These are phyloP conservation scores for Mucor mucedo DNA, from an alignment of 371 early-diverging fungal species.

Conservation along the genomic window DNA sequence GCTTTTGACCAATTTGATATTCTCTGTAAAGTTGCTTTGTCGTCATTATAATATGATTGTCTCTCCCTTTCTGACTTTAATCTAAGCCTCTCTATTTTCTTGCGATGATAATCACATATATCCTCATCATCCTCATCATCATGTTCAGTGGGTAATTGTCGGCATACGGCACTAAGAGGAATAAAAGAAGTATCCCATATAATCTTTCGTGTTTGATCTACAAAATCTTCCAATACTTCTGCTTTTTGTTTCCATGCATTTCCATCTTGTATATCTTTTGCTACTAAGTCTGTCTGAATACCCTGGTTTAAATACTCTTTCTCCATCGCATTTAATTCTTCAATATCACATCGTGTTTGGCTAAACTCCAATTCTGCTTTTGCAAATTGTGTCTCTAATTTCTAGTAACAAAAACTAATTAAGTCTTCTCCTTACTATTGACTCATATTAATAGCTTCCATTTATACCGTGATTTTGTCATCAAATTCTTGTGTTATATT, in stretches of 20 bases:
- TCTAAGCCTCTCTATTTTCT: slow-evolving; percentile 9
- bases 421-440: not conserved
- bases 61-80: slow-evolving; percentile 1
- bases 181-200: slow-evolving; percentile 25
- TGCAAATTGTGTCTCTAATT: slow-evolving; percentile 18
- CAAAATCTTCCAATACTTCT: slow-evolving; percentile 4
- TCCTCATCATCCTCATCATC: slow-evolving; percentile 5
- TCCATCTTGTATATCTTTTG: slow-evolving; percentile 6
- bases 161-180: slow-evolving; percentile 12
- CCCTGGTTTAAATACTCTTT: slow-evolving; percentile 22
- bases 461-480: slow-evolving; percentile 10
- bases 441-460: not conserved
- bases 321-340: slow-evolving; percentile 17
- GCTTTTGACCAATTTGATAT: slow-evolving; percentile 17
- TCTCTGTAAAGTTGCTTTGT: slow-evolving; percentile 18
- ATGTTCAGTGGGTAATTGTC: slow-evolving; percentile 18
- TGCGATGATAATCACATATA: slow-evolving; percentile 22
- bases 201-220: slow-evolving; percentile 13
- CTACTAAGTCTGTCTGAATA: slow-evolving; percentile 16
- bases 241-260: slow-evolving; percentile 1
- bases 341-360: slow-evolving; percentile 20
- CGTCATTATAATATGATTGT: slow-evolving; percentile 2
- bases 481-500: slow-evolving; percentile 18
- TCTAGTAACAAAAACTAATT: not conserved
- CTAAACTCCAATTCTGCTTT: slow-evolving; percentile 17